Evolutionary conservation across 306 rosid species (phyloP).

Genomic region (Sesbania bispinosa): DNA sequence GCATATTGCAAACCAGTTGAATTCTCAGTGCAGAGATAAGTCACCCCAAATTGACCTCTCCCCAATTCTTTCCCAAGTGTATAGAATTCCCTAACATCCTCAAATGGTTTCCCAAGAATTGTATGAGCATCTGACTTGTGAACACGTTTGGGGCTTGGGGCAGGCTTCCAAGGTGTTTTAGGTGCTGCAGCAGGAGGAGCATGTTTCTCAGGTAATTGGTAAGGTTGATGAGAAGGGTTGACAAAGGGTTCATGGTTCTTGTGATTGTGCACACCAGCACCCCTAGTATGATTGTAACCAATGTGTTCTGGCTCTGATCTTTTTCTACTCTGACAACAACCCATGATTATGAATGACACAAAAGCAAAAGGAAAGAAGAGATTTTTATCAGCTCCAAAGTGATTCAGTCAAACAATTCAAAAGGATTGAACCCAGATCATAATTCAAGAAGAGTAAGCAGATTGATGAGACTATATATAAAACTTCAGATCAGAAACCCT

Average conservation of each 20-base stretch:
- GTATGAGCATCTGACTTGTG: constrained; percentile 44
- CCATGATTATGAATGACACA: constrained; percentile 43
- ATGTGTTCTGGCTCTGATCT: constrained; percentile 29
- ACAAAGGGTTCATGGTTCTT: constrained; percentile 41
- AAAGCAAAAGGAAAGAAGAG: background rate
- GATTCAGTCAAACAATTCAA: background rate
- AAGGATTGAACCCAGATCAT: constrained; percentile 18
- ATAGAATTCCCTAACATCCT: constrained; percentile 63
- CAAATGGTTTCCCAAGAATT: constrained; percentile 66
- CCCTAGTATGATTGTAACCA: constrained; percentile 42
- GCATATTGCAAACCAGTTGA: constrained; percentile 67
- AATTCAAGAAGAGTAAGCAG: background rate
- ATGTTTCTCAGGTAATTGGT: constrained; percentile 37
- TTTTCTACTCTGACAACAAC: constrained; percentile 56
- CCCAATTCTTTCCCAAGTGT: constrained; percentile 75
- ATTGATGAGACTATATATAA: background rate
- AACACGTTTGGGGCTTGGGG: constrained; percentile 36
- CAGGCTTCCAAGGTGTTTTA: no score
- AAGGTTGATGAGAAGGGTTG: constrained; percentile 33
- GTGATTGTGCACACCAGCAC: constrained; percentile 26
- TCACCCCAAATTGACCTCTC: constrained; percentile 91
- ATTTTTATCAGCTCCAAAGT: background rate
- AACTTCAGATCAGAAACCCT: constrained; percentile 27
- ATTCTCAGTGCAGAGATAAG: constrained; percentile 68
- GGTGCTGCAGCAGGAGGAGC: no score